Conservation (phyloP, 2,329 filamentous ascomycete species). For the Verticillium klebahnii region DNA sequence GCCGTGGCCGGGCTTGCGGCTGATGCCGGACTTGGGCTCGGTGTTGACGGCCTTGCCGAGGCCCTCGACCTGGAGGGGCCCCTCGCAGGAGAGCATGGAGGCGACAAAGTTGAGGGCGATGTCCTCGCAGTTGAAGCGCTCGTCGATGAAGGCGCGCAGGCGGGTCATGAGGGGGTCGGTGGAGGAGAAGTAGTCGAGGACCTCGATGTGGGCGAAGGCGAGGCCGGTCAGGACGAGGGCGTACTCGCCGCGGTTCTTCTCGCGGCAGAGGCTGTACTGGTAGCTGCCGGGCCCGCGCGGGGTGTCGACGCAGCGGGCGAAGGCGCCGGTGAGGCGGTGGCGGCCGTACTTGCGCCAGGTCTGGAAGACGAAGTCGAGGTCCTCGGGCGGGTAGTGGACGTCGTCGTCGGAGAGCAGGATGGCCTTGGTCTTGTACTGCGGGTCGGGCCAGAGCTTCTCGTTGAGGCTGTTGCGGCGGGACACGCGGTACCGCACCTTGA, state of each 20-base stretch:
- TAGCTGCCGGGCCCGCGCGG: constrained; percentile 19
- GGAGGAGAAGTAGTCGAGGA: constrained; percentile 33
- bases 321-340: constrained; percentile 27
- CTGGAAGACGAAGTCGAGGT: constrained; percentile 36
- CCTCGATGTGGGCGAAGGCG: constrained; percentile 30
- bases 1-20: constrained; percentile 25
- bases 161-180: constrained; percentile 22
- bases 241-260: constrained; percentile 21
- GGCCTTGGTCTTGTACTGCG: constrained; percentile 29
- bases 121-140: constrained; percentile 36
- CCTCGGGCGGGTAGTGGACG: constrained; percentile 31
- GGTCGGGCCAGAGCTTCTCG: constrained; percentile 30
- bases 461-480: constrained; percentile 30
- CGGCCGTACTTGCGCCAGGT: constrained; percentile 33
- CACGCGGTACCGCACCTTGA: constrained; percentile 27
- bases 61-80: constrained; percentile 28
- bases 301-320: constrained; percentile 28
- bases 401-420: constrained; percentile 36
- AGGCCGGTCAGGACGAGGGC: constrained; percentile 32
- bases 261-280: constrained; percentile 26
- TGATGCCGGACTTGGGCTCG: constrained; percentile 25
- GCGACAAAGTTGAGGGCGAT: constrained; percentile 33
- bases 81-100: constrained; percentile 26
- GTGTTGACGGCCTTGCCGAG: constrained; percentile 24
- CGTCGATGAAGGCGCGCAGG: constrained; percentile 30